Percentiles rank a stretch among this genome's conserved stretches.
phyloP scores from a whole-genome alignment of 2,329 filamentous ascomycete species.

The Coleophoma cylindrospora region DNA sequence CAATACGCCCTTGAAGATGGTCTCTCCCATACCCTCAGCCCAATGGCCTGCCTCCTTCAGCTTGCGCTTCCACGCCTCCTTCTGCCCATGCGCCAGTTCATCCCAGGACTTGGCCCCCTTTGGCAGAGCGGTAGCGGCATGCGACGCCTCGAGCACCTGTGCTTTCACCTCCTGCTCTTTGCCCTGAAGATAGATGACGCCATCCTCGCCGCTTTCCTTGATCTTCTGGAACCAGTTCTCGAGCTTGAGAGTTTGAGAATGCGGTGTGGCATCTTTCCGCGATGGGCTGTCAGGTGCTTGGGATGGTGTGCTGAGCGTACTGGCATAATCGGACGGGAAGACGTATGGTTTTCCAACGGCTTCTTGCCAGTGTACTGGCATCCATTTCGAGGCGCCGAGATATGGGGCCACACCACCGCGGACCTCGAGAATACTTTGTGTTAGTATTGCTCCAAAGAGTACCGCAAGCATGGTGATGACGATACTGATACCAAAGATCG shows the following conservation, averaged over 20 bases:
- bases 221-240: neutral
- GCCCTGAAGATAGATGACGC: conserved; percentile 7
- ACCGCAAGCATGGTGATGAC: conserved; percentile 16
- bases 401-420: conserved; percentile 16
- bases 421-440: conserved; percentile 25
- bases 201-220: conserved; percentile 7
- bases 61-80: conserved; percentile 21
- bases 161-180: conserved; percentile 10
- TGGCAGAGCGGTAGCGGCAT: conserved; percentile 2
- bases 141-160: conserved; percentile 16
- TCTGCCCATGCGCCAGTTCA: conserved; percentile 20
- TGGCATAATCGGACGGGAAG: conserved; percentile 5
- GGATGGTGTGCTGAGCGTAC: neutral
- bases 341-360: conserved; percentile 18
- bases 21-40: conserved; percentile 23
- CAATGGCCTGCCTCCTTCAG: conserved; percentile 26
- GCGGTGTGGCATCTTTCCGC: neutral
- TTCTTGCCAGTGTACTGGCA: conserved; percentile 20
- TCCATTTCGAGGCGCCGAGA: conserved; percentile 16
- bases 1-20: conserved; percentile 25
- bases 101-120: conserved; percentile 23
- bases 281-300: neutral
- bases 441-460: conserved; percentile 16
- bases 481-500: conserved; percentile 15
- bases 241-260: neutral